These are phyloP conservation scores for Neckera pumila DNA, from an alignment of 225 moss, liverwort and hornwort species.

Conservation along the genomic window DNA sequence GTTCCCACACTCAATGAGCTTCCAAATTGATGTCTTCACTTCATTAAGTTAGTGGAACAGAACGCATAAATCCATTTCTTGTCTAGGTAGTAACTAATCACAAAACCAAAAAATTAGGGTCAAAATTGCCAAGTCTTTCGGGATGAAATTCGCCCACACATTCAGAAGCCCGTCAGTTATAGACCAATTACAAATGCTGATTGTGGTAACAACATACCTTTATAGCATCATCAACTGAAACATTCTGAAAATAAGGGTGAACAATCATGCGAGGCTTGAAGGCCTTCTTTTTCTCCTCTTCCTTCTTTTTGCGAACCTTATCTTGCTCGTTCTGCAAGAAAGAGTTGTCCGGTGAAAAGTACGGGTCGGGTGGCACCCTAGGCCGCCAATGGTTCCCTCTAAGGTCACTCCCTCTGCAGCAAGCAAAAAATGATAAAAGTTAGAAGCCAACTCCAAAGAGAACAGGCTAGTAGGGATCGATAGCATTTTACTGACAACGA, in stretches of 20 bases:
- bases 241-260: slow-evolving; percentile 91
- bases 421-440: not conserved
- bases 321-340: slow-evolving; percentile 73
- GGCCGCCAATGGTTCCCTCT: slow-evolving; percentile 57
- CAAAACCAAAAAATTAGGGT: not conserved
- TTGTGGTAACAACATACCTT: slow-evolving; percentile 32
- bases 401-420: slow-evolving; percentile 73
- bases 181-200: not conserved
- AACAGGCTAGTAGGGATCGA: not conserved
- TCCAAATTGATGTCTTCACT: not conserved
- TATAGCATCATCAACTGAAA: slow-evolving; percentile 76
- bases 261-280: slow-evolving; percentile 99
- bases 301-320: slow-evolving; percentile 77
- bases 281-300: slow-evolving; percentile 81
- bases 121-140: not conserved
- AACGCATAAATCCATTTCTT: not conserved
- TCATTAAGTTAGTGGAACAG: not conserved
- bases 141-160: not conserved
- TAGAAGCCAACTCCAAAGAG: not conserved
- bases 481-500: not conserved
- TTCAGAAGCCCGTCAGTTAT: not conserved
- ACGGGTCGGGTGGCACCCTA: slow-evolving; percentile 51
- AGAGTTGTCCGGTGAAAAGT: slow-evolving; percentile 50
- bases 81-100: not conserved
- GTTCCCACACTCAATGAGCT: not conserved